A percentile compares a stretch with the other conserved stretches of the same genome.
Conservation (phyloP, 2,329 filamentous ascomycete species). For the Aspergillus amoenus region DNA sequence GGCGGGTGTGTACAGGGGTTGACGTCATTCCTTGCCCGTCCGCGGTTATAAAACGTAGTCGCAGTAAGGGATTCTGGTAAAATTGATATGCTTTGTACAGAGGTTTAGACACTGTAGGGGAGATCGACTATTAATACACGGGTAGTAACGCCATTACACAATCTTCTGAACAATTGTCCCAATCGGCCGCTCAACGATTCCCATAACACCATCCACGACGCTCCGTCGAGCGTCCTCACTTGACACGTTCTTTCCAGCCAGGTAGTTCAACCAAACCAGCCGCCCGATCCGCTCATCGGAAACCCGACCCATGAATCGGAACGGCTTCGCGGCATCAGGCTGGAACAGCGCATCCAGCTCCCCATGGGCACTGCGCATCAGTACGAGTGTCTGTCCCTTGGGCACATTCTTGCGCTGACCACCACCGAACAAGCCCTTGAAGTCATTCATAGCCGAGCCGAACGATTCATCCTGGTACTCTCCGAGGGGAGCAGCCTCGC, state of each 20-base stretch:
- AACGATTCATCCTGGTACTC: slow-evolving; percentile 73
- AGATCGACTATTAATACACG: neutral
- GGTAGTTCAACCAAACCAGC: slow-evolving; percentile 84
- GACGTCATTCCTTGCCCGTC: neutral
- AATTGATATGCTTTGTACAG: neutral
- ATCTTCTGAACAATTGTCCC: slow-evolving; percentile 85
- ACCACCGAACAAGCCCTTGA: slow-evolving; percentile 79
- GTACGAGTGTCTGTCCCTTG: slow-evolving; percentile 74
- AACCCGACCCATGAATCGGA: slow-evolving; percentile 67
- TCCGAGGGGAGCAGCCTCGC: slow-evolving; percentile 1
- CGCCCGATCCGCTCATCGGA: slow-evolving; percentile 76
- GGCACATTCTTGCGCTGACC: slow-evolving; percentile 66
- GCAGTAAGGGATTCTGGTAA: neutral
- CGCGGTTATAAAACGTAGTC: neutral
- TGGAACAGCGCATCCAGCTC: slow-evolving; percentile 66
- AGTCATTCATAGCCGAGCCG: slow-evolving; percentile 69
- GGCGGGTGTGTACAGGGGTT: neutral
- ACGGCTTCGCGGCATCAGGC: slow-evolving; percentile 45
- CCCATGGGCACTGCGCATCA: slow-evolving; percentile 67
- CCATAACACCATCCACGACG: slow-evolving; percentile 84
- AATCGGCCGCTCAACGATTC: slow-evolving; percentile 81
- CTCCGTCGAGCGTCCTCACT: slow-evolving; percentile 77
- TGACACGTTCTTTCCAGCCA: slow-evolving; percentile 82
- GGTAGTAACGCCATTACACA: slow-evolving; percentile 20
- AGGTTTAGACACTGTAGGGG: neutral